Percentiles rank a stretch among this genome's conserved stretches.
These are phyloP conservation scores for Trametes maxima DNA, from an alignment of 768 basidiomycete species.

Conservation along the genomic window DNA sequence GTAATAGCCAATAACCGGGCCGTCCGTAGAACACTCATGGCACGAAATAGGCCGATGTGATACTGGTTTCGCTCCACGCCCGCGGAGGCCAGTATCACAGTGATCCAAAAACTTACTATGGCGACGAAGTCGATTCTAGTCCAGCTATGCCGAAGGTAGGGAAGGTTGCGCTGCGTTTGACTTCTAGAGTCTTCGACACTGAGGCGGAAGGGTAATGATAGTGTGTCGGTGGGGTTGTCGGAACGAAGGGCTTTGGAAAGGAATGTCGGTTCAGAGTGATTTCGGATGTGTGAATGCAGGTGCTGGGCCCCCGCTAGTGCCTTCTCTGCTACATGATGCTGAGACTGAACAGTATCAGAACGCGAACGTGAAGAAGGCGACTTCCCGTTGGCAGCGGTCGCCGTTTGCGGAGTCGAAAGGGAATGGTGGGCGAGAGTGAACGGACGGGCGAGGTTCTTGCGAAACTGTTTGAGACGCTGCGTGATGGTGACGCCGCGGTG, in stretches of 20 bases:
- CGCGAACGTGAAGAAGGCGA: slow-evolving; percentile 19
- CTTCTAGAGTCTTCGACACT: slow-evolving; percentile 57
- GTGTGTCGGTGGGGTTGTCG: slow-evolving; percentile 47
- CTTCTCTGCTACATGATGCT: slow-evolving; percentile 40
- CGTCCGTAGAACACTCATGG: slow-evolving; percentile 82
- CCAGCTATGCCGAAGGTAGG: slow-evolving; percentile 93
- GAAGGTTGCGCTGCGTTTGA: slow-evolving; percentile 68
- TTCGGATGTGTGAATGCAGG: slow-evolving; percentile 44
- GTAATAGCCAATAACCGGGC: slow-evolving; percentile 85
- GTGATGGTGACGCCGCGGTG: slow-evolving; percentile 49
- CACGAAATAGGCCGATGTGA: slow-evolving; percentile 88
- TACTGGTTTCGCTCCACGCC: slow-evolving; percentile 66
- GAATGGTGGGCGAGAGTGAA: slow-evolving; percentile 48
- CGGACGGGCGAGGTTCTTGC: slow-evolving; percentile 52
- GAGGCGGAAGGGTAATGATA: slow-evolving; percentile 61
- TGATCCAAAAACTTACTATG: slow-evolving; percentile 84
- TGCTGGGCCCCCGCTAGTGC: slow-evolving; percentile 36
- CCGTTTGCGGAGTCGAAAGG: slow-evolving; percentile 19
- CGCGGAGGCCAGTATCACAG: slow-evolving; percentile 67
- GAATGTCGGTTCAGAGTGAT: slow-evolving; percentile 51
- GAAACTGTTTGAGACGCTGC: slow-evolving; percentile 47
- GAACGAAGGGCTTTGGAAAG: slow-evolving; percentile 51
- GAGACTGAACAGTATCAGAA: slow-evolving; percentile 34
- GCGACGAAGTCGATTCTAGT: slow-evolving; percentile 88
- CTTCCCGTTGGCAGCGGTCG: slow-evolving; percentile 8